Evolutionary conservation across 495 filamentous ascomycete species (phyloP).

Genomic region (Penicillium tannophilum): DNA sequence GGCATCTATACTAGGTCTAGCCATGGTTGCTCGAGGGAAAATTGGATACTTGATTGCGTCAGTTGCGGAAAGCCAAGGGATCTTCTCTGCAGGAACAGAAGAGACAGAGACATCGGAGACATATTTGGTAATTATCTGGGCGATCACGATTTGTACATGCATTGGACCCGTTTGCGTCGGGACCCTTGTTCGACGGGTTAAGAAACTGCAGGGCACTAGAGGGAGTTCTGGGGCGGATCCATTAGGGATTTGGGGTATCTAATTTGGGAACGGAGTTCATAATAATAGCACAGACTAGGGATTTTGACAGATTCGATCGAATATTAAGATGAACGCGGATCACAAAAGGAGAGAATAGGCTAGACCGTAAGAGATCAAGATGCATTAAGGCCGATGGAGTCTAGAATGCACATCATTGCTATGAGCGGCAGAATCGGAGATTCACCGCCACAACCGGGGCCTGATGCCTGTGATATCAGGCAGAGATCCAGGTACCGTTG

Average conservation of each 20-base stretch:
- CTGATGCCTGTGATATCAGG: not conserved
- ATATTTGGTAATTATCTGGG: constrained; percentile 74
- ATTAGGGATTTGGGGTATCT: constrained; percentile 42
- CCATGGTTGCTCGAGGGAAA: constrained; percentile 79
- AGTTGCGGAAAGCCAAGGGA: constrained; percentile 59
- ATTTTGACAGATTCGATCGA: not conserved
- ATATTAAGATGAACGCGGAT: not conserved
- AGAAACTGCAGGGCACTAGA: constrained; percentile 34
- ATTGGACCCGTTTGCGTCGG: constrained; percentile 72
- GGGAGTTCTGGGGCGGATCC: constrained; percentile 31
- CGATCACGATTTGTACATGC: constrained; percentile 73
- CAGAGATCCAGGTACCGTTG: not conserved
- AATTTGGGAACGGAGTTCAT: not conserved
- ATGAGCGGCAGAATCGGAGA: not conserved
- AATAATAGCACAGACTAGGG: not conserved
- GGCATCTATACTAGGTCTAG: constrained; percentile 55
- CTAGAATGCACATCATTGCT: not conserved
- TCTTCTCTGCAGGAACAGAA: constrained; percentile 43
- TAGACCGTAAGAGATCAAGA: not conserved
- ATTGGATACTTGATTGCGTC: constrained; percentile 79
- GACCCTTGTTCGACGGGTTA: constrained; percentile 54
- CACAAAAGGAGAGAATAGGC: not conserved
- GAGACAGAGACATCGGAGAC: constrained; percentile 38
- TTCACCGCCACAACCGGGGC: not conserved
- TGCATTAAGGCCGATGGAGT: not conserved